Conservation (phyloP, 257 asterid species). For the Cordia subcordata region DNA sequence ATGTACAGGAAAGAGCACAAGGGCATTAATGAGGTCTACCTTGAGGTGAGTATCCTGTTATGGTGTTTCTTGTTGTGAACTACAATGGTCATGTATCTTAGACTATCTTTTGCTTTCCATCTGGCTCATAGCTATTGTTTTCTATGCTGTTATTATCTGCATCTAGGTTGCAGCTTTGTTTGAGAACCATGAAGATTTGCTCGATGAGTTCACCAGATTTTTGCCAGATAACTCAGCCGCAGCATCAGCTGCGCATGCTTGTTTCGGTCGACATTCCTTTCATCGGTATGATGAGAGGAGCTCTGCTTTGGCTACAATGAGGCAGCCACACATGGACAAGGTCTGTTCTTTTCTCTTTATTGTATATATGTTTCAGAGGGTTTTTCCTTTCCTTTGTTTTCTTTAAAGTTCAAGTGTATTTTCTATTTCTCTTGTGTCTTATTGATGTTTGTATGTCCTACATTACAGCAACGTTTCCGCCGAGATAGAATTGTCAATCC, state of each 20-base stretch:
- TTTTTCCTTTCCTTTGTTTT: conserved; percentile 2
- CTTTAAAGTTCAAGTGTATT: not conserved
- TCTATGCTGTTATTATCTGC: not conserved
- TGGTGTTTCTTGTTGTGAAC: not conserved
- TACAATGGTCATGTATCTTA: not conserved
- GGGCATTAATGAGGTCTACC: conserved; percentile 88
- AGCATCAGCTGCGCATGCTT: conserved; percentile 41
- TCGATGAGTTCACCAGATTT: conserved; percentile 68
- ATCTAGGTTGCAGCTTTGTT: conserved; percentile 59
- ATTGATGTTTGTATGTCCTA: conserved; percentile 13
- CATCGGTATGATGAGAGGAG: conserved; percentile 59
- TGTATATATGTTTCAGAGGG: not conserved
- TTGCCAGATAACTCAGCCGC: conserved; percentile 61
- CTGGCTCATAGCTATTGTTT: not conserved
- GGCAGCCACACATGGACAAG: conserved; percentile 69
- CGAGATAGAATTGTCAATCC: conserved; percentile 63
- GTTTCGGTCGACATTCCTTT: conserved; percentile 44
- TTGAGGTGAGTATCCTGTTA: conserved; percentile 50
- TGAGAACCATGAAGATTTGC: conserved; percentile 63
- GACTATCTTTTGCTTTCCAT: not conserved
- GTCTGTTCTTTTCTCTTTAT: conserved; percentile 24
- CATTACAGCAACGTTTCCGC: conserved; percentile 56
- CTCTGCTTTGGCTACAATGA: conserved; percentile 55
- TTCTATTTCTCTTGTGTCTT: conserved; percentile 6
- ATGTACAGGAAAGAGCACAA: conserved; percentile 97